Base-by-base conservation (phyloP, 2,329 filamentous ascomycete species). In the Cladosporium sp. region DNA sequence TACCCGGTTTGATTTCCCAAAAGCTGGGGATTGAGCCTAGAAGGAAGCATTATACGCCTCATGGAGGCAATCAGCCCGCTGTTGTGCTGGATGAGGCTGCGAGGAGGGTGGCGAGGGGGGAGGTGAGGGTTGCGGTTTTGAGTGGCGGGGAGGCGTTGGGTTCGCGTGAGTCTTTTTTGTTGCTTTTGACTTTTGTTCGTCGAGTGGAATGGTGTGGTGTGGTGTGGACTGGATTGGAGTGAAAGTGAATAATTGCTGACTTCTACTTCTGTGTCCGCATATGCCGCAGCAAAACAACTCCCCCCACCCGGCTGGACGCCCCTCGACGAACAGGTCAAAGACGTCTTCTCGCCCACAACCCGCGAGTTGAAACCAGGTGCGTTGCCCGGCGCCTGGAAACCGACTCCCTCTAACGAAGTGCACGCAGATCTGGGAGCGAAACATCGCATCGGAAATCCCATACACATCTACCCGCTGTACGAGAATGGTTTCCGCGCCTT, bases 401-500 rank as follows among this genome's bases (percentile, higher is more conserved):
- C 51, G 27, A n/a, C 40, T 6, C 15, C 19, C 3, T 39, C 51
- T 41, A 25, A 49, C 27, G 25, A 39, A 7, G 33, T 27, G 36
- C 38, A 32, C 16, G 33, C 52, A 83, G 79, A 78, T 57, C 59
- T 80, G 11, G 82, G 79, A 1, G 73, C 75, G 1, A 67, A 69
- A 2, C 82, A 86, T 57, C 70, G 69, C 2, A 76, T 86, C 9
- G 82, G 82, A 0, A 71, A 78, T 0, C 82, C 83, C 0, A 82
- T 85, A 9, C 83, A 86, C 27, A 71, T 86, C 0, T 86, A 86
- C 57, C 82, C 83, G 0, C 60, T 86, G 0, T 86, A 84, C 57
- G 83, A 86, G 56, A 84, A 83, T 54, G 79, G 68, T 0, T 81
- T 83, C 48, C 73, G 82, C 27, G 81, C 80, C 0, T 69, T 78